Evolutionary conservation across 306 rosid species (phyloP).

Genomic region (Castanospermum australe): DNA sequence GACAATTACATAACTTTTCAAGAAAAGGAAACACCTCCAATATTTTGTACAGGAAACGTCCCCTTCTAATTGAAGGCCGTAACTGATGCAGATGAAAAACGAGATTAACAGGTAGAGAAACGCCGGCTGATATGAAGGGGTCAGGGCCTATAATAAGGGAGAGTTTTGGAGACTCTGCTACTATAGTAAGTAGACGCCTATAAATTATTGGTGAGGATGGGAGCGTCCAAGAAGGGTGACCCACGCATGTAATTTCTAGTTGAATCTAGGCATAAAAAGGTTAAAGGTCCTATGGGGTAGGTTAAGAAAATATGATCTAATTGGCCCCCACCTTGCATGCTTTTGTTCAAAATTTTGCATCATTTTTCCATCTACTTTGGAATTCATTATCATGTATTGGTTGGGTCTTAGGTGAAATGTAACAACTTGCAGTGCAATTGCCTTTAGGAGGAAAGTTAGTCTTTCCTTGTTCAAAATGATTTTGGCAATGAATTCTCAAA

Average conservation of each 20-base stretch:
- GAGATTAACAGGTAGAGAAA: not conserved
- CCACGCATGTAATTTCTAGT: conserved; percentile 30
- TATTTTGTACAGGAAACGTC: not conserved
- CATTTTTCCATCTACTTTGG: conserved; percentile 1
- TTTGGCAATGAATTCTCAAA: conserved; percentile 3
- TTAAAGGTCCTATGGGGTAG: not conserved
- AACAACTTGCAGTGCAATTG: not conserved
- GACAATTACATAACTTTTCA: no score
- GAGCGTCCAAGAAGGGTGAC: conserved; percentile 13
- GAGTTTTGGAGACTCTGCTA: not conserved
- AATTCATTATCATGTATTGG: conserved; percentile 3
- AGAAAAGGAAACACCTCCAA: not conserved
- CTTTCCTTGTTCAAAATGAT: not conserved
- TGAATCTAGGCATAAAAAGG: conserved; percentile 21
- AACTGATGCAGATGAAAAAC: not conserved
- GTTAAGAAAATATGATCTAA: not conserved
- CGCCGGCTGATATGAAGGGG: not conserved
- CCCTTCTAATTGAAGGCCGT: not conserved
- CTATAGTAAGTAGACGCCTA: conserved; percentile 2
- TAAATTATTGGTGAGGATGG: conserved; percentile 26
- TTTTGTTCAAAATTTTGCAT: not conserved
- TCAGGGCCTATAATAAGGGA: not conserved
- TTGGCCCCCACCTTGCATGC: not conserved
- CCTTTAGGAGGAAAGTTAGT: conserved; percentile 6
- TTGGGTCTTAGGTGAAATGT: conserved; percentile 33